phyloP scores from a whole-genome alignment of 345 rosid genomes.

The Punica granatum region DNA sequence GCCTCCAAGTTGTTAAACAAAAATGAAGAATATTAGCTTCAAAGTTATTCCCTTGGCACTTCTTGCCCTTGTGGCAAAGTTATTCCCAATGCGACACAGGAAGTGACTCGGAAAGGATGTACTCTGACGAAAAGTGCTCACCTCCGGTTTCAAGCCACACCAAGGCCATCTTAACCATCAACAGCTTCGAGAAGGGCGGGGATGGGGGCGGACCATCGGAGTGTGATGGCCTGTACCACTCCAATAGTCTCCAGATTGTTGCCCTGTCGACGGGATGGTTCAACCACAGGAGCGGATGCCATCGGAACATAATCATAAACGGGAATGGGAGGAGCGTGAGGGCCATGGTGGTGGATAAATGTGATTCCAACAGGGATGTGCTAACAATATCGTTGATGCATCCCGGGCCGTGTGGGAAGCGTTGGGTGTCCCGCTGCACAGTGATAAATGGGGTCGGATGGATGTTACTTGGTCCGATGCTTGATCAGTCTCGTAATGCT shows the following conservation, averaged over 20 bases:
- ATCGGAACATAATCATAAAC: conserved; percentile 9
- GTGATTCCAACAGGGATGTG: conserved; percentile 24
- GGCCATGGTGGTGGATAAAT: conserved; percentile 29
- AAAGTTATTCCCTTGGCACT: background rate
- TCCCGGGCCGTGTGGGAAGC: conserved; percentile 30
- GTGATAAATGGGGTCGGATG: conserved; percentile 17
- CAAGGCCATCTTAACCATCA: conserved; percentile 20
- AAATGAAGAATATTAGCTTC: background rate
- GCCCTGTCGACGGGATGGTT: conserved; percentile 30
- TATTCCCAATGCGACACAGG: too few relatives aligned
- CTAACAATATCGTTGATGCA: conserved; percentile 23
- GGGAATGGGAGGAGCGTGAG: conserved; percentile 20
- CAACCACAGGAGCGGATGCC: conserved; percentile 14
- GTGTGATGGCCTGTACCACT: conserved; percentile 14
- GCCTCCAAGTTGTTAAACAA: too few relatives aligned
- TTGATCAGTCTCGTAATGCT: too few relatives aligned
- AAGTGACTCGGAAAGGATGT: too few relatives aligned
- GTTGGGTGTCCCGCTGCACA: conserved; percentile 17
- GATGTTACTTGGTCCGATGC: conserved; percentile 31
- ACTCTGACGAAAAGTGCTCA: conserved; percentile 19
- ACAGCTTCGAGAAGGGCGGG: conserved; percentile 14
- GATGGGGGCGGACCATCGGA: conserved; percentile 22
- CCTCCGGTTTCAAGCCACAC: conserved; percentile 12
- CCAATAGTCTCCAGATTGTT: conserved; percentile 12
- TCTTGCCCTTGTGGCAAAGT: background rate